These are phyloP conservation scores for Blastocystis sp. DNA, from an alignment of 352 stramenopile genomes.

Conservation along the genomic window DNA sequence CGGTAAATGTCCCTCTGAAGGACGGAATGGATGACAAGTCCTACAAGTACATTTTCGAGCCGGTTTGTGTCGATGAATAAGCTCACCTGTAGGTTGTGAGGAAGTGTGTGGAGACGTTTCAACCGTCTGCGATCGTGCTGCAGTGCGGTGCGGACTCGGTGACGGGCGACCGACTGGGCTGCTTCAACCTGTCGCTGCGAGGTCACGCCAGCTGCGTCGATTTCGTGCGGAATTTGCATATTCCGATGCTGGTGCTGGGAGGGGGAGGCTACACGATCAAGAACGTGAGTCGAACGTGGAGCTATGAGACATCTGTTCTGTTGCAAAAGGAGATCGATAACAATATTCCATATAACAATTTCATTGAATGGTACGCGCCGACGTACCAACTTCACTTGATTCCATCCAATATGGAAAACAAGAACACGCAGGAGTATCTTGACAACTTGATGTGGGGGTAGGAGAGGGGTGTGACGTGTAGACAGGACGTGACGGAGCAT, in stretches of 20 bases:
- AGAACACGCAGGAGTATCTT: slow-evolving; percentile 83
- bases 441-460: slow-evolving; percentile 65
- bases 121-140: slow-evolving; percentile 80
- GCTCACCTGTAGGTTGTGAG: slow-evolving; percentile 54
- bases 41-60: slow-evolving; percentile 90
- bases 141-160: slow-evolving; percentile 92
- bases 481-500: slow-evolving; percentile 66
- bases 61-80: slow-evolving; percentile 81
- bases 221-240: slow-evolving; percentile 74
- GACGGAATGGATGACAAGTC: slow-evolving; percentile 86
- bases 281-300: slow-evolving; percentile 82
- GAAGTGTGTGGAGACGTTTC: slow-evolving; percentile 67
- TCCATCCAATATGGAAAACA: slow-evolving; percentile 93
- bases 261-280: slow-evolving; percentile 74
- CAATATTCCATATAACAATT: slow-evolving; percentile 95
- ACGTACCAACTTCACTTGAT: slow-evolving; percentile 92
- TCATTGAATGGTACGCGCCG: slow-evolving; percentile 95
- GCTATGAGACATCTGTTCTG: slow-evolving; percentile 88
- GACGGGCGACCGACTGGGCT: slow-evolving; percentile 85
- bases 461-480: not conserved
- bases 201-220: slow-evolving; percentile 68
- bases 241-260: slow-evolving; percentile 72
- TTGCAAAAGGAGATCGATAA: slow-evolving; percentile 73
- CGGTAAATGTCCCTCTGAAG: slow-evolving; percentile 88
- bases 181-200: slow-evolving; percentile 87